phyloP scores from a whole-genome alignment of 2,329 filamentous ascomycete genomes.

The Colletotrichum incanum region DNA sequence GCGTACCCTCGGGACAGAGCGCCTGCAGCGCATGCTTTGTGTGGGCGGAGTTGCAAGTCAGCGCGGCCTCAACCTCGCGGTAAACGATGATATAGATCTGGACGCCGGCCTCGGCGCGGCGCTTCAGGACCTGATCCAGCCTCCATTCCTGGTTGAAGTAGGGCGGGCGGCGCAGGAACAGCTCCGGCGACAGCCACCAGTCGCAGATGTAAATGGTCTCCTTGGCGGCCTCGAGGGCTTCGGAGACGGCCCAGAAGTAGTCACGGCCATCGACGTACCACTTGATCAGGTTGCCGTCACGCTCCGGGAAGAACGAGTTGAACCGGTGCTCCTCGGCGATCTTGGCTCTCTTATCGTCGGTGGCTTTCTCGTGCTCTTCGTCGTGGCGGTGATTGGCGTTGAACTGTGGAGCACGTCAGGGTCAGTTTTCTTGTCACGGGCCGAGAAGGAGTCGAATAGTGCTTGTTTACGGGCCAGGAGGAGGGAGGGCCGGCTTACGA shows the following conservation, averaged over 20 bases:
- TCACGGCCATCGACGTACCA: conserved; percentile 98
- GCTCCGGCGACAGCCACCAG: conserved; percentile 95
- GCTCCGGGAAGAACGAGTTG: conserved; percentile 90
- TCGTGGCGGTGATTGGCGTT: conserved; percentile 94
- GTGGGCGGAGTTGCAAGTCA: conserved; percentile 94
- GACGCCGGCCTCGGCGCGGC: conserved; percentile 90
- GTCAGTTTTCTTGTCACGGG: neutral
- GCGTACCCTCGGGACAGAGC: conserved; percentile 85
- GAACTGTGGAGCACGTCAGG: conserved; percentile 63
- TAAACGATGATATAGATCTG: conserved; percentile 96
- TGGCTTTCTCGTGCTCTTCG: conserved; percentile 88
- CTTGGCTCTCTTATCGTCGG: conserved; percentile 83
- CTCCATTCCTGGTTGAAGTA: conserved; percentile 88
- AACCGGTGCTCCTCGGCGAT: conserved; percentile 86
- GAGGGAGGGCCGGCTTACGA: conserved; percentile 60
- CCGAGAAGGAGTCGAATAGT: conserved; percentile 7
- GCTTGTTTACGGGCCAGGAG: neutral
- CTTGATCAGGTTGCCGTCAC: conserved; percentile 88
- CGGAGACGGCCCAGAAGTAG: conserved; percentile 95
- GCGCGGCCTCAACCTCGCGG: conserved; percentile 84
- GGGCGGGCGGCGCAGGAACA: conserved; percentile 89
- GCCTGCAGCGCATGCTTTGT: conserved; percentile 88
- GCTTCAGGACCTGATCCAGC: conserved; percentile 88
- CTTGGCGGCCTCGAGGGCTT: conserved; percentile 89
- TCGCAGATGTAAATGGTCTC: conserved; percentile 97